Percentiles rank a stretch among this genome's conserved stretches.
These are phyloP conservation scores for Cladobotryum mycophilum DNA, from an alignment of 2,329 filamentous ascomycete genomes.

Conservation along the genomic window DNA sequence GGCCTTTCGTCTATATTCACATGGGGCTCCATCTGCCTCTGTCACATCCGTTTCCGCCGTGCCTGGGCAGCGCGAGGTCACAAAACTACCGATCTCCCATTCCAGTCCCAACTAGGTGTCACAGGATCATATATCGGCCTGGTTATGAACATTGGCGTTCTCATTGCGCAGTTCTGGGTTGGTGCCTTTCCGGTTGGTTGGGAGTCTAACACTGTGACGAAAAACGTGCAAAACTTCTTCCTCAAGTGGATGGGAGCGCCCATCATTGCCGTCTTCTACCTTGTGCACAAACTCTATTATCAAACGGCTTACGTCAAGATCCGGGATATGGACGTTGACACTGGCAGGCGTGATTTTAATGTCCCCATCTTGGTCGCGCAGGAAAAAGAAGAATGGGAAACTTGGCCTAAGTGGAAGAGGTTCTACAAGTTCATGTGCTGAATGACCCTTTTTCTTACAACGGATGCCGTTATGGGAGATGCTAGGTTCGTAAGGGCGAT, in stretches of 20 bases:
- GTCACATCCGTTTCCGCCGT: conserved; percentile 82
- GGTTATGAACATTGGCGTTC: conserved; percentile 65
- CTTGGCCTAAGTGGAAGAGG: conserved; percentile 73
- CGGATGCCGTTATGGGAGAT: not conserved
- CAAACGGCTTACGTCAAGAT: conserved; percentile 60
- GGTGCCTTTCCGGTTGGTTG: conserved; percentile 69
- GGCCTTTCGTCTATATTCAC: conserved; percentile 70
- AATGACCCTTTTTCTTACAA: not conserved
- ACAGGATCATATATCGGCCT: conserved; percentile 77
- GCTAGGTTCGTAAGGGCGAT: too few relatives aligned
- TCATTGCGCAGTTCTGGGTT: conserved; percentile 83
- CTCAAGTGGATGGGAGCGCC: conserved; percentile 64
- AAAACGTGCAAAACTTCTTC: conserved; percentile 64
- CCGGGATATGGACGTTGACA: conserved; percentile 78
- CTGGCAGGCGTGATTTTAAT: conserved; percentile 80
- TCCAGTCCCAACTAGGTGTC: conserved; percentile 71
- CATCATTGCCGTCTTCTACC: conserved; percentile 61
- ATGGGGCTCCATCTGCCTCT: conserved; percentile 80
- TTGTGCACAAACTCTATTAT: conserved; percentile 70
- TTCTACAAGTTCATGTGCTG: conserved; percentile 68
- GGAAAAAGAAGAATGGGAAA: conserved; percentile 65
- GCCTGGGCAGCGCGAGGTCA: conserved; percentile 69
- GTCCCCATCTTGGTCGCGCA: conserved; percentile 71
- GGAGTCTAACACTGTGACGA: conserved; percentile 32
- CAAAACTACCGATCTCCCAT: conserved; percentile 71